These are phyloP conservation scores for Suillus alpinus DNA, from an alignment of 768 basidiomycete genomes.

Conservation along the genomic window DNA sequence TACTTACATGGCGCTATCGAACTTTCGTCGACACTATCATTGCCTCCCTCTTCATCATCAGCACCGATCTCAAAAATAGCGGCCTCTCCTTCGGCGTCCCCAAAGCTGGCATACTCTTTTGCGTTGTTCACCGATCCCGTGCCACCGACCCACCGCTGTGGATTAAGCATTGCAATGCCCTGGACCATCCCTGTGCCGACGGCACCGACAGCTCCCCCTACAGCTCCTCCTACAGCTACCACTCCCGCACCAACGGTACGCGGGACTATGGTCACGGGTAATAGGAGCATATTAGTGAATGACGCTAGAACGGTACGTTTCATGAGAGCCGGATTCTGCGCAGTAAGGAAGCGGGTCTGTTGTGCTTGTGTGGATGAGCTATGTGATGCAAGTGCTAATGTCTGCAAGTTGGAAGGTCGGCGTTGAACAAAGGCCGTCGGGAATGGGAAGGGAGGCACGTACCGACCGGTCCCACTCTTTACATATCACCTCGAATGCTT, in stretches of 20 bases:
- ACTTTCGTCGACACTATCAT: constrained; percentile 16
- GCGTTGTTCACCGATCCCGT: constrained; percentile 8
- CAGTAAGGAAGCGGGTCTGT: constrained; percentile 67
- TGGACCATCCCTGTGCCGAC: constrained; percentile 76
- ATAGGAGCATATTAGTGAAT: constrained; percentile 83
- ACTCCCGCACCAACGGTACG: constrained; percentile 73
- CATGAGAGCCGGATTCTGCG: constrained; percentile 85
- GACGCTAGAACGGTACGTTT: constrained; percentile 92
- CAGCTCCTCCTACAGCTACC: constrained; percentile 48
- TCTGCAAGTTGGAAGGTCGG: neutral
- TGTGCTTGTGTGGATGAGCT: constrained; percentile 4
- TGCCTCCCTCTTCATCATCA: constrained; percentile 34
- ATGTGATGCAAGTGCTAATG: constrained; percentile 3
- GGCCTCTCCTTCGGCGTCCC: constrained; percentile 23
- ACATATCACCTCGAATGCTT: constrained; percentile 69
- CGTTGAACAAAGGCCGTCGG: neutral
- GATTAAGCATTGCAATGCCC: constrained; percentile 88
- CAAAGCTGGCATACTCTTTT: constrained; percentile 22
- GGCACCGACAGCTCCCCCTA: constrained; percentile 64
- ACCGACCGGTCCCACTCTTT: constrained; percentile 81
- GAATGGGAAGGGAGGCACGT: constrained; percentile 12
- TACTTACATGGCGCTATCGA: neutral
- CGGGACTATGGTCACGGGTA: constrained; percentile 96
- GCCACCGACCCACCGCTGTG: constrained; percentile 74
- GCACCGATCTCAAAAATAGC: constrained; percentile 50